Evolutionary conservation across 2,329 filamentous ascomycete species (phyloP), one percentile per base, ranked within the genome.

Genomic region (Cercospora berteroae): DNA sequence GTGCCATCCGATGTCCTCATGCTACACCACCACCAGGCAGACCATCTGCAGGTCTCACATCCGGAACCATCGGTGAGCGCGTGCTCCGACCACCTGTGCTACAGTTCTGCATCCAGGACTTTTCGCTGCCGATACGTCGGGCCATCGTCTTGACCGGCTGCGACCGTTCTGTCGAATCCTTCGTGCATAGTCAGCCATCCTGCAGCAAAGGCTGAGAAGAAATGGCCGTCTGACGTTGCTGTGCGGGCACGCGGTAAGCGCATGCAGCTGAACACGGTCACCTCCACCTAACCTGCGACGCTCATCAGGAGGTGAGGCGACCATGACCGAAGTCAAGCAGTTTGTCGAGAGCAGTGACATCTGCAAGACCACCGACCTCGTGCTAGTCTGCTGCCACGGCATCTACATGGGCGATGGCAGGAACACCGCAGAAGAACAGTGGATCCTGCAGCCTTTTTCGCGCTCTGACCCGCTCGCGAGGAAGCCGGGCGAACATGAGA

Each of bases 301-400:
- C 16, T 12, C 59, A 31, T 25, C 20, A 27, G 36, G 62, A 56
- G 57, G 52, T 52, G 20, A 25, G 33, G 27, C 62, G 64, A 65
- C 66, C 18, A 75, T 78, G 69, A 67, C 61, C 60, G 67, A 71
- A 52, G 63, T 69, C 64, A 70, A 65, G 25, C 64, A 62, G 20
- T 70, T 70, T 55, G 67, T 69, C 31, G 66, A 71, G 52, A 64
- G 63, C 63, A 68, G 59, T 64, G 67, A 73, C 63, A 58, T 71
- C 44, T 57, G 60, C 64, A 66, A 69, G 50, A 71, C 67, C 42
- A 72, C 70, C 13, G 74, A 91, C 70, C 84, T 96, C 10, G 87
- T 96, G 61, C 81, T 96, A 58, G 90, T 96, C 60, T 95, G 92
- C 81, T 94, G 93, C 77, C 93, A 96, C 80, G 91, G 88, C 29